phyloP scores from a whole-genome alignment of 2,329 filamentous ascomycete species.

The Metarhizium sp. region DNA sequence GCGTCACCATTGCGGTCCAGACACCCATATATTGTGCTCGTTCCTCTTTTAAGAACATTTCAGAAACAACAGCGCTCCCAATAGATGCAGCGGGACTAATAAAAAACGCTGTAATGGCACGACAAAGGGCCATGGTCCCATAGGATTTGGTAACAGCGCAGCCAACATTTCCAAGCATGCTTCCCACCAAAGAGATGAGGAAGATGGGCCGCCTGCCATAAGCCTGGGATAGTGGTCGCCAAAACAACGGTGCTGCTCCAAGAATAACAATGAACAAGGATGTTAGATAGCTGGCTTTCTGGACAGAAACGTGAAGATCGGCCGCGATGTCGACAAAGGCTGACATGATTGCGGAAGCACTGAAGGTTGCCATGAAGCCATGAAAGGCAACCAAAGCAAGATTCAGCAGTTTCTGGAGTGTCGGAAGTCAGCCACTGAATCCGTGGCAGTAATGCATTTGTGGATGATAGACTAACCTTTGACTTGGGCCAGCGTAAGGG shows the following conservation, averaged over 20 bases:
- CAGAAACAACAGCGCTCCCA: conserved; percentile 11
- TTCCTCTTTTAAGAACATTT: conserved; percentile 10
- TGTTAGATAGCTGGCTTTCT: conserved; percentile 42
- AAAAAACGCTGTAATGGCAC: conserved; percentile 43
- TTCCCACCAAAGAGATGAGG: conserved; percentile 36
- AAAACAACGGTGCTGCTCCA: conserved; percentile 33
- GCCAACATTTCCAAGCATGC: conserved; percentile 39
- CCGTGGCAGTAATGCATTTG: too few species aligned
- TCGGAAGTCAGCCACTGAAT: neutral
- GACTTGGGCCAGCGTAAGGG: conserved; percentile 9
- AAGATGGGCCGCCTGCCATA: conserved; percentile 46
- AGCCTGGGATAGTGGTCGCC: conserved; percentile 43
- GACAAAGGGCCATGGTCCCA: conserved; percentile 36
- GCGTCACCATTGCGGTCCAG: conserved; percentile 13
- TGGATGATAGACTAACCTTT: conserved; percentile 2
- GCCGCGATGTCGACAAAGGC: conserved; percentile 43
- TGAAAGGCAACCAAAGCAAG: conserved; percentile 46
- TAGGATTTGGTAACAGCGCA: conserved; percentile 40
- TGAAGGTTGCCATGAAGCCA: conserved; percentile 47
- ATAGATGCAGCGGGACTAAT: conserved; percentile 36
- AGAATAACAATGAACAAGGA: conserved; percentile 13
- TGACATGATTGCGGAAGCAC: conserved; percentile 42
- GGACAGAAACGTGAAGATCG: conserved; percentile 38
- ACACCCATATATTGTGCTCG: conserved; percentile 11
- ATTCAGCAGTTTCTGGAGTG: conserved; percentile 40